Evolutionary conservation across 2,329 filamentous ascomycete genomes (phyloP).

Genomic region (Fusarium falciforme): DNA sequence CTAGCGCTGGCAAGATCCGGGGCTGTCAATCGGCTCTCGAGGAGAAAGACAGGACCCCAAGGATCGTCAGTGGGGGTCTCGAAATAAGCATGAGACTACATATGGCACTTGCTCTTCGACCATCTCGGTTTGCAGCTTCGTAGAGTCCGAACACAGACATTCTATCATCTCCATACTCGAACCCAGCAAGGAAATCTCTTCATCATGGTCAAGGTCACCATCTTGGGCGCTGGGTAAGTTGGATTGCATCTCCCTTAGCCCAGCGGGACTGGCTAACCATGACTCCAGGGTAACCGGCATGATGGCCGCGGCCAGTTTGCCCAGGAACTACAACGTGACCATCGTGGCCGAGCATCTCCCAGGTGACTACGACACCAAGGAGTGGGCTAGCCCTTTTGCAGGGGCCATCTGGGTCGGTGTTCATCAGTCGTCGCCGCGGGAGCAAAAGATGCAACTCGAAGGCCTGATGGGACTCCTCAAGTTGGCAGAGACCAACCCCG

Average conservation of each 20-base stretch:
- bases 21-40: too few species aligned
- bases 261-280: too few species aligned
- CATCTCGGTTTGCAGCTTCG: not conserved
- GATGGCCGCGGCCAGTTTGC: conserved; percentile 10
- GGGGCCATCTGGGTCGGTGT: conserved; percentile 13
- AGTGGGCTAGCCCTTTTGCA: not conserved
- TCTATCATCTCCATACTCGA: not conserved
- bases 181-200: not conserved
- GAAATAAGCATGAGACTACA: not conserved
- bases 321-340: conserved; percentile 6
- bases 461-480: conserved; percentile 50
- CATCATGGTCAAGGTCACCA: not conserved
- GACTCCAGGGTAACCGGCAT: conserved; percentile 27
- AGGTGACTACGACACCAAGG: not conserved
- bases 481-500: not conserved
- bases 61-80: not conserved
- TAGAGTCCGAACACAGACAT: not conserved
- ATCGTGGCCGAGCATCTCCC: conserved; percentile 12
- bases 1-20: too few species aligned
- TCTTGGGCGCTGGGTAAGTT: not conserved
- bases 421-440: not conserved
- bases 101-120: not conserved
- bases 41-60: not conserved
- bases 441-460: conserved; percentile 18
- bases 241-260: too few species aligned